A percentile compares a stretch with the other conserved stretches of the same genome.
Evolutionary conservation across 208 protist species (phyloP).

Genomic region (Wallacemonas collosoma): DNA sequence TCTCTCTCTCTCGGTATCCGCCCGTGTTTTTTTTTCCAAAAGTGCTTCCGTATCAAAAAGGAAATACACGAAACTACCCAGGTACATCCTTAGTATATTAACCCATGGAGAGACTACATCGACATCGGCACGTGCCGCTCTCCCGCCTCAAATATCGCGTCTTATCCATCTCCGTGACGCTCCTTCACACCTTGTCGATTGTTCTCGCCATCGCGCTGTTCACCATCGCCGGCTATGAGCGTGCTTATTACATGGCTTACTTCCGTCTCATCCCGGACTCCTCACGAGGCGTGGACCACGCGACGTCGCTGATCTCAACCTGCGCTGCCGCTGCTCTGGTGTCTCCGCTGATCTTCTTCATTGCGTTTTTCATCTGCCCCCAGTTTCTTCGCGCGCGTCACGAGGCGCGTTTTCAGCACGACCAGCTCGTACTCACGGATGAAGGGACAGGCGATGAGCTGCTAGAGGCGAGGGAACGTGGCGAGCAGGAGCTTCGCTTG

Average conservation of each 20-base stretch:
- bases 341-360: slow-evolving; percentile 5
- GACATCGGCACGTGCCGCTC: neutral
- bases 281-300: slow-evolving; percentile 7
- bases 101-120: neutral
- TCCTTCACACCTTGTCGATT: neutral
- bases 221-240: slow-evolving; percentile 4
- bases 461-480: too few species aligned
- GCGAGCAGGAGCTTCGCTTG: too few species aligned
- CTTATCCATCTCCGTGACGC: neutral
- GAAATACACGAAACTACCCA: neutral
- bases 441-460: too few species aligned
- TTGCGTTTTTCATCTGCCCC: neutral
- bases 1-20: too few species aligned
- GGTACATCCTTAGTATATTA: too few species aligned
- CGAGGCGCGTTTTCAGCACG: neutral
- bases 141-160: neutral
- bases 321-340: neutral
- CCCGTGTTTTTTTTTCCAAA: too few species aligned
- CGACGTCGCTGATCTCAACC: slow-evolving; percentile 10
- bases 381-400: neutral
- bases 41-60: neutral
- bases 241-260: slow-evolving; percentile 6
- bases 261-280: slow-evolving; percentile 14
- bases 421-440: neutral
- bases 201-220: neutral